Evolutionary conservation across 176 grass and related monocot genomes (phyloP), one percentile per base, ranked within the genome.

Genomic region (Cenchrus americanus): DNA sequence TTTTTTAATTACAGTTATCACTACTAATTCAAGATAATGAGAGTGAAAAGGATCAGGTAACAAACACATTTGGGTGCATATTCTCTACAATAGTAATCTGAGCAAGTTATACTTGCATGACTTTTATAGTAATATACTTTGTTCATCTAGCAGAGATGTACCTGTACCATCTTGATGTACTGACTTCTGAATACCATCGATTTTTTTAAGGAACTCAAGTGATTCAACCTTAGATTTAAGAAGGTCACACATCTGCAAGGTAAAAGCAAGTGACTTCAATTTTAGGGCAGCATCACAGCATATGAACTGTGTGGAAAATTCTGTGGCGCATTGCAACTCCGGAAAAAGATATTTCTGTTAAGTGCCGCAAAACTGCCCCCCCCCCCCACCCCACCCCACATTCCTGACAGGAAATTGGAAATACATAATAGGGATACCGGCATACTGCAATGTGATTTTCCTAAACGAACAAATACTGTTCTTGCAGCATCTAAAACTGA

Each of bases 141-240:
- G 19, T 32, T 50, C 65, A 78, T 72, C 55, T 10, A 15, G 32
- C 32, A 79, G 46, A 75, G 17, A 59, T 69, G 30, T 83, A 94
- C 92, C 87, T 66, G 79, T 68, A 57, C 58, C 47, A 69, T 92
- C 87, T 66, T 90, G 82, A 87, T 77, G 77, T 65, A 90, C 66
- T 2, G 85, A 81, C 63, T 79, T 86, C 18, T 94, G 84, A 84
- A 94, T 88, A 59, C 70, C 83, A 32, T 89, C 78, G 13, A 96
- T 26, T 69, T 99, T 93, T 78, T 92, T 83, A 86, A 99, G 81
- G 86, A 99, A 96, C 3, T 83, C 72, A 24, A 90, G 87, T 21
- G 96, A 99, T 83, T 90, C 91, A 87, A 99, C 86, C 78, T 84
- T 92, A 53, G 91, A 92, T 89, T 94, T 96, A 42, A 99, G 85